Percentiles rank a stretch among this genome's conserved stretches.
Conservation (phyloP, 345 rosid genomes). For the Carallia pectinifolia region DNA sequence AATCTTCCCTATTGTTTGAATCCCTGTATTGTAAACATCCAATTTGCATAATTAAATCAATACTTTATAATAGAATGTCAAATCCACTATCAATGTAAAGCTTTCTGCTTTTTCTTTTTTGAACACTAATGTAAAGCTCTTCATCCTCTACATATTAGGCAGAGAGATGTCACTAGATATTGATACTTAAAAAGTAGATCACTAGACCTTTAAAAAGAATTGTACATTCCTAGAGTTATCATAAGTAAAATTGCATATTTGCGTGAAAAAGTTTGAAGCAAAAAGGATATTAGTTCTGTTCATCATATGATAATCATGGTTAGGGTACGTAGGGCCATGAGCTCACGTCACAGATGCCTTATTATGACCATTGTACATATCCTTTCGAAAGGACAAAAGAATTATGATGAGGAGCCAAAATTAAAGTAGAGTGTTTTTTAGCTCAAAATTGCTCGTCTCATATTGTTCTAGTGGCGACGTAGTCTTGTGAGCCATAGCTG, state of each 20-base stretch:
- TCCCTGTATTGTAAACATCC: too few relatives aligned
- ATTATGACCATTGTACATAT: not conserved
- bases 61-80: too few relatives aligned
- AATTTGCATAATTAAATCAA: too few relatives aligned
- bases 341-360: not conserved
- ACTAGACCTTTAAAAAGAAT: too few relatives aligned
- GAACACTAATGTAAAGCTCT: too few relatives aligned
- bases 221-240: too few relatives aligned
- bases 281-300: conserved; percentile 8
- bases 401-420: not conserved
- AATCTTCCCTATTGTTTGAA: too few relatives aligned
- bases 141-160: too few relatives aligned
- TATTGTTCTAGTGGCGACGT: not conserved
- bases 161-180: too few relatives aligned
- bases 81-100: too few relatives aligned
- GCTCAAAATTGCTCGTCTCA: not conserved
- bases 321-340: not conserved
- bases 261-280: not conserved
- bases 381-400: conserved; percentile 9
- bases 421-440: not conserved
- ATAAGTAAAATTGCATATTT: not conserved
- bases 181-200: too few relatives aligned
- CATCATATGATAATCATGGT: conserved; percentile 10
- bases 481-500: conserved; percentile 30
- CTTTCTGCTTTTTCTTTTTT: too few relatives aligned